Evolutionary conservation across 352 stramenopile species (phyloP).

Genomic region (Aphanomyces invadans): DNA sequence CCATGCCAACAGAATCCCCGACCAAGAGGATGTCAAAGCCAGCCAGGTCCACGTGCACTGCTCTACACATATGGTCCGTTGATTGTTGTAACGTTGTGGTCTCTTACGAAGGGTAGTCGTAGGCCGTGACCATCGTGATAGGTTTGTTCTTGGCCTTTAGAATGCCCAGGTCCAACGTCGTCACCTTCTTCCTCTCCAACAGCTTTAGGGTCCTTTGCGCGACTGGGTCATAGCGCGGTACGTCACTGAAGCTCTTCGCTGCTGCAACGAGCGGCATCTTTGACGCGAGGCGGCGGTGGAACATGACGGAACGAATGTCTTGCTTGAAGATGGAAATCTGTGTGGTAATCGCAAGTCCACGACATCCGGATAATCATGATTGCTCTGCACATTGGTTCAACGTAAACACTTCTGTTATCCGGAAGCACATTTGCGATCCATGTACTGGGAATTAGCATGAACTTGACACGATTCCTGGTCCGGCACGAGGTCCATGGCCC

Average conservation of each 20-base stretch:
- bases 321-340: constrained; percentile 2
- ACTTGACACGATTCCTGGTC: no score
- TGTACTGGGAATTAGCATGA: no score
- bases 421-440: not conserved
- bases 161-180: constrained; percentile 73
- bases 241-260: constrained; percentile 10
- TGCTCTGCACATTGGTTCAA: not conserved
- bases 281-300: not conserved
- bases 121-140: constrained; percentile 99
- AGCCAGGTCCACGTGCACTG: constrained; percentile 95
- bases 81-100: not conserved
- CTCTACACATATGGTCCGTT: constrained; percentile 25
- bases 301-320: not conserved
- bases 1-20: constrained; percentile 98
- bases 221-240: constrained; percentile 1
- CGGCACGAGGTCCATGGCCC: no score
- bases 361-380: not conserved
- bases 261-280: not conserved
- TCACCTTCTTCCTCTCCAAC: constrained; percentile 77
- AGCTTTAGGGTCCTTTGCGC: constrained; percentile 64
- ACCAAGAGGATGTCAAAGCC: constrained; percentile 97
- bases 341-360: not conserved
- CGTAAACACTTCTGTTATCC: not conserved
- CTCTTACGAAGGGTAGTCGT: constrained; percentile 89
- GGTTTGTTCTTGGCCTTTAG: constrained; percentile 92